These are phyloP conservation scores for Phylloporus sp. DNA, from an alignment of 768 basidiomycete genomes.

Conservation along the genomic window DNA sequence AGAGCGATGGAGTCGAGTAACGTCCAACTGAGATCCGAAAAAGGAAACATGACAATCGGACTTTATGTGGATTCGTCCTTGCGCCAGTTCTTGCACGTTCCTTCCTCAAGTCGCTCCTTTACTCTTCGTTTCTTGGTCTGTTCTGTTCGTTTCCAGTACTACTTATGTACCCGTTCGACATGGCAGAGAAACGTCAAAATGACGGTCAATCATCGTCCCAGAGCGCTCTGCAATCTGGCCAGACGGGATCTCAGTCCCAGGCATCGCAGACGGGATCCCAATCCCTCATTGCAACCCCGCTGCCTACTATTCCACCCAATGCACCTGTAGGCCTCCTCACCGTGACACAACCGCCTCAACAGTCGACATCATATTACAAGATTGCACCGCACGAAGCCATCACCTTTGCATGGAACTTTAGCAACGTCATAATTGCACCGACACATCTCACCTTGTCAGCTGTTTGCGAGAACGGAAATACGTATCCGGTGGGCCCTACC, in stretches of 20 bases:
- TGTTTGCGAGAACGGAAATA: conserved; percentile 57
- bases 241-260: neutral
- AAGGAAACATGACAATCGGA: neutral
- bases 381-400: conserved; percentile 68
- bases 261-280: conserved; percentile 7
- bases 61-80: neutral
- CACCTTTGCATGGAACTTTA: conserved; percentile 92
- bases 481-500: conserved; percentile 60
- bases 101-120: neutral
- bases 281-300: conserved; percentile 3
- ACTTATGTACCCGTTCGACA: too few relatives aligned
- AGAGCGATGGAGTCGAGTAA: neutral
- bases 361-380: conserved; percentile 83
- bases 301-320: conserved; percentile 41
- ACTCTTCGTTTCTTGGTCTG: neutral
- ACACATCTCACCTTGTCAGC: conserved; percentile 54
- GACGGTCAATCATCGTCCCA: conserved; percentile 1
- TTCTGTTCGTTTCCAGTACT: too few relatives aligned
- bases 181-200: conserved; percentile 9
- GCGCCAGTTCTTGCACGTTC: neutral
- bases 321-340: conserved; percentile 61
- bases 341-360: conserved; percentile 77
- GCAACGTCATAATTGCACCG: conserved; percentile 64
- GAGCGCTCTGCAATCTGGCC: neutral
- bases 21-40: neutral